Base-by-base conservation (phyloP, 1,284 basidiomycete species). In the Ceraceosorus guamensis region DNA sequence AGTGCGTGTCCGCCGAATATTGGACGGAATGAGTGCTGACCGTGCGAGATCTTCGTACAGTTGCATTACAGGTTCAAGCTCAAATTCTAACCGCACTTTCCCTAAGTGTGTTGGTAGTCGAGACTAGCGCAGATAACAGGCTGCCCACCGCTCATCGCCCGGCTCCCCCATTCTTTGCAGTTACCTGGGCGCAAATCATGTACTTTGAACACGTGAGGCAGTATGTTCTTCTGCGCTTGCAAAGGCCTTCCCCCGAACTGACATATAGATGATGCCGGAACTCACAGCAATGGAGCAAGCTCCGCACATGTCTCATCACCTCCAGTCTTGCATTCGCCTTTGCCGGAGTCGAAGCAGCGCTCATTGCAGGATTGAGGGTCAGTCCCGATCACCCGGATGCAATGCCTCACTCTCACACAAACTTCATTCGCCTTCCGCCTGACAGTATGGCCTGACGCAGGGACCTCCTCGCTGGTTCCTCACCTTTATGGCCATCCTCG, bases 21-120 rank as follows among this genome's bases (percentile, higher is more conserved):
- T 24, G 24, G 3, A 24, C 24, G 24, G 2, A 24, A 24, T 24
- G 24, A 24, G 24, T 24, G 24, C 24, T 24, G 24, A 24, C 41
- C 16, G 13, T 3, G 2, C 41, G 13, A 13, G 2, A 43, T 30
- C 30, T 5, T 37, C 34, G 33, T n/a, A 11, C 55, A 24, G 55
- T 66, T 30, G 64, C 64, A 10, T 54, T 66, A 11, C 60, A 66
- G 44, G 48, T 63, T 5, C 64, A 66, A 41, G 54, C 64, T 31
- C 60, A 66, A 47, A 66, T 66, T 24, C 45, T 66, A 32, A 62
- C 64, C 13, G 48, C 31, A n/a, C 49, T 66, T 18, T 55, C 55
- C 30, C 39, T 41, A 11, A 16, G 39, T 41, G 48, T 66, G 11
- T 32, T 66, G 13, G 11, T 2, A 41, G 16, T 41, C 39, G 39